phyloP scores from a whole-genome alignment of 768 basidiomycete species.

The Trametes elegans region DNA sequence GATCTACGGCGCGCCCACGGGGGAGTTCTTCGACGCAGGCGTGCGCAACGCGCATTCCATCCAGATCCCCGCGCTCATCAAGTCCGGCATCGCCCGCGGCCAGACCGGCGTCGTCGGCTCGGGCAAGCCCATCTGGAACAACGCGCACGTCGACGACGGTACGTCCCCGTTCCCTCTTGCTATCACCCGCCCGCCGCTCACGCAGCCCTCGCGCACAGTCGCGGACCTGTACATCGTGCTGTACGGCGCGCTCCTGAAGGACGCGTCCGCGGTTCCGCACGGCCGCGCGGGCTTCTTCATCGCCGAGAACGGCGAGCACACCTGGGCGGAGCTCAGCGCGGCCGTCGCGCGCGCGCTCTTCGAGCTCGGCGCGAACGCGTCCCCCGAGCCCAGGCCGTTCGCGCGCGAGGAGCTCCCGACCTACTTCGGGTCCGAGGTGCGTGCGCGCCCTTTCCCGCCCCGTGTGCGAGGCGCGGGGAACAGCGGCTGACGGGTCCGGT shows the following conservation, averaged over 20 bases:
- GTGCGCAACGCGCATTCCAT: conserved; percentile 51
- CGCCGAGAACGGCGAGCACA: conserved; percentile 30
- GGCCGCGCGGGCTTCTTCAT: conserved; percentile 36
- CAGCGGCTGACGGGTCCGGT: neutral
- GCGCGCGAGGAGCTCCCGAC: conserved; percentile 42
- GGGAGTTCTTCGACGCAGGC: conserved; percentile 46
- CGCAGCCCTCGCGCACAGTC: conserved; percentile 32
- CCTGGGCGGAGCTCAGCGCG: neutral
- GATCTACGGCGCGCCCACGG: conserved; percentile 54
- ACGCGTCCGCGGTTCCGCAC: conserved; percentile 24
- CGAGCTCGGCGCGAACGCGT: conserved; percentile 26
- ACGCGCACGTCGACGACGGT: conserved; percentile 59
- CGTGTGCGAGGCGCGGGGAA: neutral
- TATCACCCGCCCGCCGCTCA: neutral
- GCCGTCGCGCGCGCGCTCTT: conserved; percentile 29
- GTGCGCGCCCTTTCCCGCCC: neutral
- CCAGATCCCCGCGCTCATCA: conserved; percentile 50
- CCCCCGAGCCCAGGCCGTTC: conserved; percentile 40
- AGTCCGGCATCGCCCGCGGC: conserved; percentile 42
- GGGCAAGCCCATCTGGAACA: conserved; percentile 59
- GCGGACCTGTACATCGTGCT: conserved; percentile 41
- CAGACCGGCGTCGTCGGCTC: conserved; percentile 54
- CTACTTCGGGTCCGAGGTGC: conserved; percentile 14
- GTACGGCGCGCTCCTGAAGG: conserved; percentile 35
- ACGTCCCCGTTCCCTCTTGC: conserved; percentile 6